phyloP scores from a whole-genome alignment of 2,329 filamentous ascomycete genomes.

The Metarhizium humberi region DNA sequence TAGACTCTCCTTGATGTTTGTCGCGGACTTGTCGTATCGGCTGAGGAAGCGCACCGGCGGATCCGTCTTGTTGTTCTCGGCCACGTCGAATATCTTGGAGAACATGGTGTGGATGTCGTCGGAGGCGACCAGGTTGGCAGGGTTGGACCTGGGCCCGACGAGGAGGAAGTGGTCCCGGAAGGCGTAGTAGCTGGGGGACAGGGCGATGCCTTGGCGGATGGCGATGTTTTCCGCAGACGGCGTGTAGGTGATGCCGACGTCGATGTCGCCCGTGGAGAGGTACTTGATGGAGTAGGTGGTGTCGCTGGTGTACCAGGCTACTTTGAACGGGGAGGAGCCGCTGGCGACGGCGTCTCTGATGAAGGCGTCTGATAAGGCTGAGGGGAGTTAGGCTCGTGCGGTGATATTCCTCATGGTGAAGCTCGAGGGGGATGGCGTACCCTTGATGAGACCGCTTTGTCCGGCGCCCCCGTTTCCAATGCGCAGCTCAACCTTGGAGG shows the following conservation, averaged over 20 bases:
- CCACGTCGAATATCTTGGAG: slow-evolving; percentile 10
- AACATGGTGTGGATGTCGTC: slow-evolving; percentile 24
- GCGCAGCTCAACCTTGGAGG: slow-evolving; percentile 11
- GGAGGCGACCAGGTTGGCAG: slow-evolving; percentile 20
- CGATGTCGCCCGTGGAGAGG: slow-evolving; percentile 26
- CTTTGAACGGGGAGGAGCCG: slow-evolving; percentile 22
- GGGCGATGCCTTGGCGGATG: slow-evolving; percentile 27
- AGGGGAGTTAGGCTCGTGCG: neutral
- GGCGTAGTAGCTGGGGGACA: slow-evolving; percentile 22
- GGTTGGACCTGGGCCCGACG: slow-evolving; percentile 26
- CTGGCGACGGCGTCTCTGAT: slow-evolving; percentile 13
- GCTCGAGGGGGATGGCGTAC: slow-evolving; percentile 8
- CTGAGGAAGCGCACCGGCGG: slow-evolving; percentile 30
- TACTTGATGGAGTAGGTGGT: slow-evolving; percentile 35
- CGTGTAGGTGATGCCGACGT: slow-evolving; percentile 37
- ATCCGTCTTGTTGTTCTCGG: slow-evolving; percentile 20
- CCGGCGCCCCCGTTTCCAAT: slow-evolving; percentile 28
- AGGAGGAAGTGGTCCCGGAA: slow-evolving; percentile 39
- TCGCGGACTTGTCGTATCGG: slow-evolving; percentile 38
- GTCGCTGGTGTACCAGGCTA: slow-evolving; percentile 36
- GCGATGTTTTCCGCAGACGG: slow-evolving; percentile 32
- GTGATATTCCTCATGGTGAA: neutral
- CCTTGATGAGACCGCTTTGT: slow-evolving; percentile 26
- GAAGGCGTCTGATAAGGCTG: slow-evolving; percentile 18
- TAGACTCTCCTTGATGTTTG: slow-evolving; percentile 36